Percentiles rank a stretch among this genome's conserved stretches.
Conservation (phyloP, 2,329 filamentous ascomycete genomes). For the Hysterium pulicare region DNA sequence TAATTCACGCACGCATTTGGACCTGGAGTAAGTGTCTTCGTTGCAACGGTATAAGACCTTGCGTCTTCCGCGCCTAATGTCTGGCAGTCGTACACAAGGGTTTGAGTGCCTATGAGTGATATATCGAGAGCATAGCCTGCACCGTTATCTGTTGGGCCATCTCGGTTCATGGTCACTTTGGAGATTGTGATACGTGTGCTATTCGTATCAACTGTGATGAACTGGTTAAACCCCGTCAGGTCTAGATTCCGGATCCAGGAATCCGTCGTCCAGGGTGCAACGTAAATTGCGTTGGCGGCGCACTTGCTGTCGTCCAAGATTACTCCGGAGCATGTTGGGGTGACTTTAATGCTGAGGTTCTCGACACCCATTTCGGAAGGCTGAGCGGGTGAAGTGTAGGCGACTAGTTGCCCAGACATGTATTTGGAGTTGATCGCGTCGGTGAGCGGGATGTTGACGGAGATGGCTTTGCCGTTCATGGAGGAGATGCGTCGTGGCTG, state of each 20-base stretch:
- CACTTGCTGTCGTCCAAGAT: conserved; percentile 5
- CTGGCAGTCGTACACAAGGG: conserved; percentile 7
- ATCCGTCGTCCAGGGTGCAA: conserved; percentile 9
- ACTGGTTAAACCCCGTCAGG: conserved; percentile 11
- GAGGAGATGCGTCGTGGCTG: conserved; percentile 7
- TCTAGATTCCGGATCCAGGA: conserved; percentile 10
- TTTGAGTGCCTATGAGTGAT: conserved; percentile 6
- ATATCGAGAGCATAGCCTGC: conserved; percentile 10
- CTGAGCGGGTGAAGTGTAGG: conserved; percentile 7
- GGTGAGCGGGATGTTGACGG: conserved; percentile 8
- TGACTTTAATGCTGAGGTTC: conserved; percentile 9
- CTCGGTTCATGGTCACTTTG: conserved; percentile 8
- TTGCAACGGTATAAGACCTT: conserved; percentile 8
- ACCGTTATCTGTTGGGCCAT: conserved; percentile 6
- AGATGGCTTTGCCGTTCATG: conserved; percentile 8
- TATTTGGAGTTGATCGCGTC: conserved; percentile 7
- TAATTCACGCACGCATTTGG: conserved; percentile 8
- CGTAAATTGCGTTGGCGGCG: conserved; percentile 1
- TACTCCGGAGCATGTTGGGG: conserved; percentile 7
- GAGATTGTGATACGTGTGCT: conserved; percentile 8
- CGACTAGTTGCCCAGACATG: conserved; percentile 8
- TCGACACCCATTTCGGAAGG: conserved; percentile 10
- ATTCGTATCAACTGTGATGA: conserved; percentile 3
- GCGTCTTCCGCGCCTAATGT: conserved; percentile 6
- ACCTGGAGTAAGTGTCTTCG: conserved; percentile 7